Base-by-base conservation (phyloP, 164 flowering plant species). In the Vitis amurensis region DNA sequence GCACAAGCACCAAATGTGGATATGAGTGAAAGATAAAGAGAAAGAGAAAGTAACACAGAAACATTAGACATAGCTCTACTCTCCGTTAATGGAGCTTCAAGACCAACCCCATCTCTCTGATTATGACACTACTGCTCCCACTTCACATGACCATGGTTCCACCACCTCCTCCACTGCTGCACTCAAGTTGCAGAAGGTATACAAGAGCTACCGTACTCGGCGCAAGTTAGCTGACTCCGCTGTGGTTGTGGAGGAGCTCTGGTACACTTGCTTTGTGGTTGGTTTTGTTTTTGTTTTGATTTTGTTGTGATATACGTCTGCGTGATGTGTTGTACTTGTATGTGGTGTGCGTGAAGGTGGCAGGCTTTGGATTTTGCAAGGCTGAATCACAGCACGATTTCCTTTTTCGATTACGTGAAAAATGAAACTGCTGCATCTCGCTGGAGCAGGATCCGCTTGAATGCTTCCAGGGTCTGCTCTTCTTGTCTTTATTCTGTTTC, bases 351-450 rank as follows among this genome's bases (percentile, higher is more conserved):
- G 27, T 69, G 81, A 17, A 90, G 95, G 95, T 88, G 95, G 97
- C 90, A 81, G 67, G 93, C 89, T 19, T 77, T 93, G n/a, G 91
- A 93, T 52, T 91, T 55, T 73, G 91, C 87, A 1, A 74, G 86
- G 61, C 70, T 90, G 73, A 91, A 85, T 61, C 88, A 80, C 76
- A 90, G 88, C n/a, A 88, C 98, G 31, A 72, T 89, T 44, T 91
- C 93, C 0, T 93, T 90, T 85, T 91, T 87, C 83, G 68, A 81
- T 73, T 73, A 69, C 70, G 47, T 30, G 30, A 86, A 88, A 63
- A 89, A 87, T 2, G 98, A 93, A 64, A 68, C 88, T 1, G 85
- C 90, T 2, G 83, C 78, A 1, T 86, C 93, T 1, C 74, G 93
- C 23, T 93, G 93, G 98, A 79, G 60, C 53, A 82, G 98, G 44